Evolutionary conservation across 1,139 yeast genomes (phyloP), one percentile per base, ranked within the genome.

Genomic region (Candida mesenterica): DNA sequence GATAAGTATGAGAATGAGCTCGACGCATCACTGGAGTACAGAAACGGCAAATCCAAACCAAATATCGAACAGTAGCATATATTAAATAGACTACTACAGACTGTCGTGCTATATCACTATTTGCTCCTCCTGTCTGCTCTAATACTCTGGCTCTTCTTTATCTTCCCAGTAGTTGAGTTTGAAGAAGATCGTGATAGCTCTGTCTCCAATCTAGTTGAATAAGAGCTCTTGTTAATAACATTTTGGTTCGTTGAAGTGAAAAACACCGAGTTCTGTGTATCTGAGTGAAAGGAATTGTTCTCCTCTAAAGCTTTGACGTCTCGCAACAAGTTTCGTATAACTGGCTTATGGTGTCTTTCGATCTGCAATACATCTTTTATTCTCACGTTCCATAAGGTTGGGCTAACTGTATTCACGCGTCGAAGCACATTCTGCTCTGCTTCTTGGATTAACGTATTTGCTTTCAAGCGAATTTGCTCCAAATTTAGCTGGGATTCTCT

Each of bases 291-390:
- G 19, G 28, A 15, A 19, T 28, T 10, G 26, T 28, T 31, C 6
- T 44, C 45, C 28, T 44, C 39, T 31, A 45, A 30, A 5, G 44
- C 47, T 33, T 54, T 50, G 9, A 68, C 50, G 38, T 67, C 73
- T n/a, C 41, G 51, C 25, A 55, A 52, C 40, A 60, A 53, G 17
- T 43, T 57, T 41, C 50, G 53, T 4, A 61, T 42, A 4, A 60
- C 53, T 2, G 72, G 60, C 19, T 55, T 53, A 28, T 64, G 60
- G 30, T 57, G 64, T 30, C 81, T 45, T 42, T 77, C 82, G 4
- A 72, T 57, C 36, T 59, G 59, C 20, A 77, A 49, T 10, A 65
- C 63, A 39, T 68, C 68, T 33, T 55, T 59, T 20, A 70, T 49
- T 38, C 56, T 60, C 4, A 67, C 64, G 37, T 63, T 52, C 59